phyloP scores from a whole-genome alignment of 768 basidiomycete species.

The Porpolomopsis calyptriformis region DNA sequence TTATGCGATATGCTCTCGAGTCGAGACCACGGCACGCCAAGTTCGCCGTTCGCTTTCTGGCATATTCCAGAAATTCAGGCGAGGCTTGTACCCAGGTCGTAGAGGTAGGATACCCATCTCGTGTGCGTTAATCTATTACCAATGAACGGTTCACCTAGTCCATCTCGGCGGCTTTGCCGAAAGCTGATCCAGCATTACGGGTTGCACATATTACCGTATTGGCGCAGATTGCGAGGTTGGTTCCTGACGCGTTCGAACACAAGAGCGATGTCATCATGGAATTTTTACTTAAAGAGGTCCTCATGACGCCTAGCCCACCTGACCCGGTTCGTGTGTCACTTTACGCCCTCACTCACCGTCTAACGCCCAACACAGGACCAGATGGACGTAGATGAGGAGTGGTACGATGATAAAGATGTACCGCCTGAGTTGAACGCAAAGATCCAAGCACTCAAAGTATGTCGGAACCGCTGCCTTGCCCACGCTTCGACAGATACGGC shows the following conservation, averaged over 20 bases:
- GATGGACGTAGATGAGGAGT: conserved; percentile 59
- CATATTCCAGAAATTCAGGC: conserved; percentile 43
- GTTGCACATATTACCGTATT: conserved; percentile 64
- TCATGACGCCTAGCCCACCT: conserved; percentile 45
- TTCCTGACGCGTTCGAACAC: conserved; percentile 65
- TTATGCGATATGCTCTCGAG: conserved; percentile 47
- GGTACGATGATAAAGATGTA: conserved; percentile 62
- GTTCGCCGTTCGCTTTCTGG: conserved; percentile 70
- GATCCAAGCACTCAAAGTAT: conserved; percentile 67
- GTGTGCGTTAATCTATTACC: background rate
- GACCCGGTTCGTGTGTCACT: conserved; percentile 31
- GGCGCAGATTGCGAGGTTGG: conserved; percentile 58
- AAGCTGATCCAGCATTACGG: conserved; percentile 38
- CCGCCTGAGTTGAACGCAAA: conserved; percentile 54
- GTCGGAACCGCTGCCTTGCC: conserved; percentile 68
- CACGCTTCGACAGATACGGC: conserved; percentile 50
- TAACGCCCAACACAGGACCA: conserved; percentile 33
- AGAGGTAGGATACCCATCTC: conserved; percentile 37
- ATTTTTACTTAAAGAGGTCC: conserved; percentile 58
- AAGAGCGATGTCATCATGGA: conserved; percentile 65
- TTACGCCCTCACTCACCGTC: background rate
- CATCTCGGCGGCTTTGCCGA: conserved; percentile 42
- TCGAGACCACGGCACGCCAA: conserved; percentile 65
- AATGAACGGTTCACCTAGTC: conserved; percentile 28
- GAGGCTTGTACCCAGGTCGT: conserved; percentile 45